A percentile compares a stretch with the other conserved stretches of the same genome.
Conservation (phyloP, 306 rosid species). For the Glycine tomentella region DNA sequence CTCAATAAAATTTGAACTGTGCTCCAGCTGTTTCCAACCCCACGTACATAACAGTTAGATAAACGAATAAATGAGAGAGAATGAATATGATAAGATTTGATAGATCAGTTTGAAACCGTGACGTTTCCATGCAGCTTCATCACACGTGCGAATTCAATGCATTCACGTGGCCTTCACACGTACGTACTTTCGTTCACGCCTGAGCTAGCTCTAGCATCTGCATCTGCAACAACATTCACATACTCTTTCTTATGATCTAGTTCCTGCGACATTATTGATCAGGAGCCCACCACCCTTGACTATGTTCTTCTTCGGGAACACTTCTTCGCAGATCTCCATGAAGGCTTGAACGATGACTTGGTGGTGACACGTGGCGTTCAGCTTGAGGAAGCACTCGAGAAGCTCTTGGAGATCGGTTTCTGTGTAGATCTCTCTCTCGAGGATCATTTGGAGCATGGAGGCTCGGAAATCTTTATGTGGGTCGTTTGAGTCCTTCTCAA, state of each 20-base stretch:
- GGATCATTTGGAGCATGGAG: constrained; percentile 64
- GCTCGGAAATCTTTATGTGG: constrained; percentile 57
- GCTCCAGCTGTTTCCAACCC: neutral
- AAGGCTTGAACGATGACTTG: constrained; percentile 54
- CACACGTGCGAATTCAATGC: constrained; percentile 52
- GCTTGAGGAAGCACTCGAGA: constrained; percentile 59
- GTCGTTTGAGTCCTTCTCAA: constrained; percentile 58
- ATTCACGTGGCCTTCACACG: constrained; percentile 39
- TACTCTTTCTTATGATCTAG: neutral
- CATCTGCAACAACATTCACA: constrained; percentile 1
- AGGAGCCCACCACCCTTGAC: neutral
- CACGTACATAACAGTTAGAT: neutral
- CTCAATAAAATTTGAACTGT: neutral
- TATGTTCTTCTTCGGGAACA: constrained; percentile 34
- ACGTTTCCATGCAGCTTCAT: constrained; percentile 39
- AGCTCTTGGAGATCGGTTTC: constrained; percentile 58
- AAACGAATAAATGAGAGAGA: neutral
- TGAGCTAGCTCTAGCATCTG: too few species aligned
- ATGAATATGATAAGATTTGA: too few species aligned
- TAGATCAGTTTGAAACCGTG: neutral
- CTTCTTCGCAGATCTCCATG: constrained; percentile 55
- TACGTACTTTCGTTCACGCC: neutral
- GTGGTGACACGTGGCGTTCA: constrained; percentile 59
- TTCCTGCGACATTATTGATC: neutral
- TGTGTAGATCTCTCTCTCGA: constrained; percentile 55